A percentile compares a stretch with the other conserved stretches of the same genome.
phyloP scores from a whole-genome alignment of 257 asterid species.

The Parsonsia alboflavescens region DNA sequence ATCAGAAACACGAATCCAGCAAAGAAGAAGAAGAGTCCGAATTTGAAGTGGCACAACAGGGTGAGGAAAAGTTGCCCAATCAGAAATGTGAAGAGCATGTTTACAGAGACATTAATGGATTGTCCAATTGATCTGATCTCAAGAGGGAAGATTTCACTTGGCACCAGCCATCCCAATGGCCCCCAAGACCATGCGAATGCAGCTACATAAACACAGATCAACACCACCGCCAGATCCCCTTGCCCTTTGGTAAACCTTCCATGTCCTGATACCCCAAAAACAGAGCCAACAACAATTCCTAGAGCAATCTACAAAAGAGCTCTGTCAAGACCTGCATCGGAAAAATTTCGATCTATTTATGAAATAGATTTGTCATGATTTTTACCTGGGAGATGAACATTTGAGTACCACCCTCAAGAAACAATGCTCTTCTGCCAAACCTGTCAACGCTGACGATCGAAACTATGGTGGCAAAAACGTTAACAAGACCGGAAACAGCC shows the following conservation, averaged over 20 bases:
- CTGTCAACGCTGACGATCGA: constrained; percentile 37
- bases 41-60: constrained; percentile 41
- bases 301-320: constrained; percentile 13
- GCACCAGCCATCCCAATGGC: constrained; percentile 63
- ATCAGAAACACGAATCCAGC: constrained; percentile 34
- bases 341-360: too few species aligned
- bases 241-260: constrained; percentile 27
- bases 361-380: too few species aligned
- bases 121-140: constrained; percentile 55
- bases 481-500: constrained; percentile 39
- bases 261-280: constrained; percentile 30
- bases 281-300: constrained; percentile 23
- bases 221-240: constrained; percentile 32
- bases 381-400: constrained; percentile 37
- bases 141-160: constrained; percentile 54
- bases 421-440: constrained; percentile 36
- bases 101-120: constrained; percentile 36
- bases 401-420: constrained; percentile 44
- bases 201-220: constrained; percentile 51
- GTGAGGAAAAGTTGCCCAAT: constrained; percentile 41
- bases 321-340: too few species aligned
- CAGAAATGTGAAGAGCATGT: constrained; percentile 45
- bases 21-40: constrained; percentile 47
- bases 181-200: constrained; percentile 75
- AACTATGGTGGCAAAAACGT: constrained; percentile 36